A percentile compares a stretch with the other conserved stretches of the same genome.
These are phyloP conservation scores for Phytophthora sansomeana DNA, from an alignment of 352 stramenopile species.

Conservation along the genomic window DNA sequence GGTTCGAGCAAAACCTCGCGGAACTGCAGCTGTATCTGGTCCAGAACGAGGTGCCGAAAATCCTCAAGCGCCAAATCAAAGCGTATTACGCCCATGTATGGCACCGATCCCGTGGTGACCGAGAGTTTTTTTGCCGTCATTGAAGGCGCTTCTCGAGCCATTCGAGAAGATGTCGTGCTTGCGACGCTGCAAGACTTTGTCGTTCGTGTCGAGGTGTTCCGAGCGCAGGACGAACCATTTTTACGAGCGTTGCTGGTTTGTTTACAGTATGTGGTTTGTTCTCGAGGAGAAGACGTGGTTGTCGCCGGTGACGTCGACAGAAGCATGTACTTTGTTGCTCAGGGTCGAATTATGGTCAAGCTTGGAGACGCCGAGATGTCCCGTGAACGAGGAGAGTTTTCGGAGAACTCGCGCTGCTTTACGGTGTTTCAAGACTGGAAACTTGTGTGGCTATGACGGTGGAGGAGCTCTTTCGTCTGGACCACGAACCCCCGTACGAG, in stretches of 20 bases:
- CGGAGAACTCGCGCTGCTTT: conserved; percentile 65
- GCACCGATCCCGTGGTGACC: conserved; percentile 57
- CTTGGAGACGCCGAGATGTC: conserved; percentile 54
- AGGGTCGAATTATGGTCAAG: conserved; percentile 71
- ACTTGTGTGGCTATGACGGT: conserved; percentile 70
- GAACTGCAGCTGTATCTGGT: conserved; percentile 79
- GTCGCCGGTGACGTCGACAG: conserved; percentile 77
- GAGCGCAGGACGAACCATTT: conserved; percentile 66
- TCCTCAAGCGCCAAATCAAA: conserved; percentile 77
- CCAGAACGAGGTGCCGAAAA: conserved; percentile 75
- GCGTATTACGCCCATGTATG: conserved; percentile 76
- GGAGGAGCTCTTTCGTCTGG: conserved; percentile 75
- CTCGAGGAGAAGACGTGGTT: conserved; percentile 72
- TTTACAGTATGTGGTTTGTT: conserved; percentile 75
- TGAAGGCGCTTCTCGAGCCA: conserved; percentile 45
- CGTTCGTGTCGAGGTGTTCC: conserved; percentile 59
- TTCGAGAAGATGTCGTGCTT: conserved; percentile 72
- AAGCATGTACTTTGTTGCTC: conserved; percentile 85
- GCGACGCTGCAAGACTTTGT: conserved; percentile 58
- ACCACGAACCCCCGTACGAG: conserved; percentile 68
- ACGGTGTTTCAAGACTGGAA: conserved; percentile 65
- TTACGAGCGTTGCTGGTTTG: conserved; percentile 66
- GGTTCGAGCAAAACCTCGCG: conserved; percentile 69
- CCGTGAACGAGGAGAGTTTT: conserved; percentile 70
- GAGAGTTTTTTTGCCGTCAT: conserved; percentile 63